Base-by-base conservation (phyloP, 169 alveolate genomes). In the Babesia caballi region DNA sequence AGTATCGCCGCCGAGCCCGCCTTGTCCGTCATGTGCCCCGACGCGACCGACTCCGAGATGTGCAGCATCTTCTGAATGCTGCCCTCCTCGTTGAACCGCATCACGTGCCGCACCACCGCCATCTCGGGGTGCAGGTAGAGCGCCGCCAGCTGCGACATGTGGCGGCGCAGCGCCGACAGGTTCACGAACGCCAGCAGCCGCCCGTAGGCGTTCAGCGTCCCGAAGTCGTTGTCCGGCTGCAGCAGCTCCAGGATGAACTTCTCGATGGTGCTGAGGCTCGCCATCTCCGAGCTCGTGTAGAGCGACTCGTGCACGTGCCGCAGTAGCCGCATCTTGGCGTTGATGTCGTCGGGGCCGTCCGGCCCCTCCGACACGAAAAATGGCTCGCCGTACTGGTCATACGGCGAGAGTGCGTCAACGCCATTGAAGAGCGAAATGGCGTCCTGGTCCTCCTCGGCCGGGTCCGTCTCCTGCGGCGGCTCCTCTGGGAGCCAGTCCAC, bases 41-140 rank as follows among this genome's bases (percentile, higher is more conserved):
- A 46, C 0, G 73, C 58, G 17, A 33, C 52, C 2, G 69, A 42
- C 25, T 60, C 84, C 15, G 84, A 63, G 11, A 57, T 40, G 60
- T 46, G 23, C 11, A 74, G 57, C 17, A 53, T 63, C 61, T 44
- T 74, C 21, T 33, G 9, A 11, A 77, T 66, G 47, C 41, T 25
- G 41, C 85, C 85, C 19, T 65, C 81, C 6, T 75, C 56, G 50
- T 66, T 66, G 21, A 28, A 27, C 15, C 44, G 50, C 53, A 77
- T 36, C 2, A 63, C 81, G 6, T 50, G 50, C 12, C 85, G 40
- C 0, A 77, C n/a, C 25, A 68, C 59, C 11, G 70, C 58, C 85
- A 77, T 77, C 58, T 77, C 85, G 28, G 82, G 85, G 47, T 77
- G 85, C 9, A 38, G 42, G 32, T 77, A 77, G 4, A 77, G 74